A percentile compares a stretch with the other conserved stretches of the same genome.
These are phyloP conservation scores for Pichia sp. DNA, from an alignment of 1,139 yeast genomes.

Conservation along the genomic window DNA sequence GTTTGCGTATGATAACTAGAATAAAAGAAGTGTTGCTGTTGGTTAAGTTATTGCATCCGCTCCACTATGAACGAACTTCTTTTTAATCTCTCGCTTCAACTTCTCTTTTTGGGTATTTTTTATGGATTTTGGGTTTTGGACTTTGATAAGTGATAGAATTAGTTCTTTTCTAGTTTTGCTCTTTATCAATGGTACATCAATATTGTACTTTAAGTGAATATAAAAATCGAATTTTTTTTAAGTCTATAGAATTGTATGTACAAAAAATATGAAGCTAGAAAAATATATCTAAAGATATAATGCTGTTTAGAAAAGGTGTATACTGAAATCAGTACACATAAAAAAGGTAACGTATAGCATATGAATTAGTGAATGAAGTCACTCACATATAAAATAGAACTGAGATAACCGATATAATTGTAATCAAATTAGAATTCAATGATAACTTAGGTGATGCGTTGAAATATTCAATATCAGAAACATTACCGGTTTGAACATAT, in stretches of 20 bases:
- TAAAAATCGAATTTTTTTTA: no score
- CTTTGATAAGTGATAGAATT: no score
- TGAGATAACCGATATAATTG: neutral
- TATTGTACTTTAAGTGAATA: no score
- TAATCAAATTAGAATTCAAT: neutral
- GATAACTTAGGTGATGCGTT: neutral
- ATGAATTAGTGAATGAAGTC: neutral
- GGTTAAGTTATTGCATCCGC: no score
- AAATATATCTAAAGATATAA: neutral
- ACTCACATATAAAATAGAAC: neutral
- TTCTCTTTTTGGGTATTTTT: no score
- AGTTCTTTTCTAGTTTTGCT: no score
- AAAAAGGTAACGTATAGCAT: neutral
- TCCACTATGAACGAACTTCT: no score
- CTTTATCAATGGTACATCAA: no score
- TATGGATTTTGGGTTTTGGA: no score
- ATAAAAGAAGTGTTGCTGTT: no score
- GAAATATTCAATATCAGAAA: neutral
- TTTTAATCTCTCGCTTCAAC: no score
- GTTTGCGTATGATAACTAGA: neutral
- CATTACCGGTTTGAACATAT: neutral
- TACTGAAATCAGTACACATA: neutral
- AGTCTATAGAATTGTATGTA: neutral
- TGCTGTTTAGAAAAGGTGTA: neutral
- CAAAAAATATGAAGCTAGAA: neutral